A percentile compares a stretch with the other conserved stretches of the same genome.
phyloP scores from a whole-genome alignment of 306 rosid genomes.

The Rosa rugosa region DNA sequence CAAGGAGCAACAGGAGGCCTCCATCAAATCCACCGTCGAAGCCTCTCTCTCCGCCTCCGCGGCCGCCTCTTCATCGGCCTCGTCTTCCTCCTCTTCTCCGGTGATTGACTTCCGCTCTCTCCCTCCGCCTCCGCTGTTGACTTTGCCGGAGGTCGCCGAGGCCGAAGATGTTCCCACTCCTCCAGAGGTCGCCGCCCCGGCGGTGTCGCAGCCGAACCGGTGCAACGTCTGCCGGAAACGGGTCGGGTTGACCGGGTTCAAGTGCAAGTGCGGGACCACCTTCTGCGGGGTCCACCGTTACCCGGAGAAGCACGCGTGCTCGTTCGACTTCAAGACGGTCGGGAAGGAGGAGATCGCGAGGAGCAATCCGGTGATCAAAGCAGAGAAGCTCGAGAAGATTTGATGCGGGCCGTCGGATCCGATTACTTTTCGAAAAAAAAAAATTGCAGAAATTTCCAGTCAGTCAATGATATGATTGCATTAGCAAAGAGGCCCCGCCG shows the following conservation, averaged over 20 bases:
- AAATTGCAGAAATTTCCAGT: not conserved
- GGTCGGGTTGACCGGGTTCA: conserved; percentile 78
- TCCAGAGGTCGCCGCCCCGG: not conserved
- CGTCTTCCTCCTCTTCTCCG: not conserved
- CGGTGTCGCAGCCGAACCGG: conserved; percentile 45
- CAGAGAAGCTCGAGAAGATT: conserved; percentile 70
- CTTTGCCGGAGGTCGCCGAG: conserved; percentile 24
- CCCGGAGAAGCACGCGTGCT: conserved; percentile 85
- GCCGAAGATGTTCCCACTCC: conserved; percentile 23
- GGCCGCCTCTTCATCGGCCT: not conserved
- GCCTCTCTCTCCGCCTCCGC: conserved; percentile 48
- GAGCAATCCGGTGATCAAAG: conserved; percentile 80
- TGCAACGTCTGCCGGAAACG: conserved; percentile 75
- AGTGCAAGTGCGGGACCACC: conserved; percentile 76
- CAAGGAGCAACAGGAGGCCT: conserved; percentile 66
- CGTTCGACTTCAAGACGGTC: conserved; percentile 72
- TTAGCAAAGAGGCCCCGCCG: not conserved
- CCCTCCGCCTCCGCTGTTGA: conserved; percentile 29
- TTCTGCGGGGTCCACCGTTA: conserved; percentile 88
- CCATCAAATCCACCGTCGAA: conserved; percentile 76
- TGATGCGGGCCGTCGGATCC: conserved; percentile 27
- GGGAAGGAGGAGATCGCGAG: conserved; percentile 84
- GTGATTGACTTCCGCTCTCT: conserved; percentile 20
- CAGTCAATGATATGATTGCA: conserved; percentile 1
- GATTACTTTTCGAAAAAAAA: too few relatives aligned